phyloP scores from a whole-genome alignment of 768 basidiomycete genomes.

The Hirschioporus abietinus region DNA sequence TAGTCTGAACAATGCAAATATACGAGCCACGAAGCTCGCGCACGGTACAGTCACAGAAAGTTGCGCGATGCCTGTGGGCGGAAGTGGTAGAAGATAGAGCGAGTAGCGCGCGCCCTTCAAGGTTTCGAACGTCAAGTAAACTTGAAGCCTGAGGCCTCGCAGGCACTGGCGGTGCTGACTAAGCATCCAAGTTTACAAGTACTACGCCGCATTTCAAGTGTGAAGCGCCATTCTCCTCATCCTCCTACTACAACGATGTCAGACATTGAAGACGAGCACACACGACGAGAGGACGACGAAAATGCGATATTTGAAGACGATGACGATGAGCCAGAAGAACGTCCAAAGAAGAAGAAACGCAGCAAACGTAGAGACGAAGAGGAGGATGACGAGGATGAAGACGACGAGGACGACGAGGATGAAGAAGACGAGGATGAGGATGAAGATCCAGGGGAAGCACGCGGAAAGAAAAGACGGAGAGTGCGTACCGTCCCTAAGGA shows the following conservation, averaged over 20 bases:
- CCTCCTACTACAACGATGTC: slow-evolving; percentile 37
- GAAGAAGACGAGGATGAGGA: slow-evolving; percentile 42
- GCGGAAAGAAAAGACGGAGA: slow-evolving; percentile 57
- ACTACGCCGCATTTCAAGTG: not conserved
- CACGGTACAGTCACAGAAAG: no score
- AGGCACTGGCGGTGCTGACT: not conserved
- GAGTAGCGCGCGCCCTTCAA: no score
- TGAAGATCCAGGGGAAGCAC: slow-evolving; percentile 38
- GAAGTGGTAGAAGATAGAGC: no score
- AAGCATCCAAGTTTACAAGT: not conserved
- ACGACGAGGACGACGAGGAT: slow-evolving; percentile 26
- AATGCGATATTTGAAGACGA: slow-evolving; percentile 27
- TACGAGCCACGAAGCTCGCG: no score
- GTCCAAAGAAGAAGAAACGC: slow-evolving; percentile 19
- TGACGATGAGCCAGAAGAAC: slow-evolving; percentile 35
- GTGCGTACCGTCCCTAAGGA: slow-evolving; percentile 26
- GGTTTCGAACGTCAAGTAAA: no score
- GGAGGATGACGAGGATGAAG: slow-evolving; percentile 30
- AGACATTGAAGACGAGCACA: slow-evolving; percentile 32
- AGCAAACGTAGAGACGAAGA: slow-evolving; percentile 30
- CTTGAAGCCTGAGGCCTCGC: not conserved
- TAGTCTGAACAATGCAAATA: no score
- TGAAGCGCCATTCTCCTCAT: slow-evolving; percentile 13
- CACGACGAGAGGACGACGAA: slow-evolving; percentile 25
- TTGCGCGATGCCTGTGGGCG: no score